Percentiles rank a stretch among this genome's conserved stretches.
Conservation (phyloP, 352 stramenopile species). For the Globisporangium ultimum region DNA sequence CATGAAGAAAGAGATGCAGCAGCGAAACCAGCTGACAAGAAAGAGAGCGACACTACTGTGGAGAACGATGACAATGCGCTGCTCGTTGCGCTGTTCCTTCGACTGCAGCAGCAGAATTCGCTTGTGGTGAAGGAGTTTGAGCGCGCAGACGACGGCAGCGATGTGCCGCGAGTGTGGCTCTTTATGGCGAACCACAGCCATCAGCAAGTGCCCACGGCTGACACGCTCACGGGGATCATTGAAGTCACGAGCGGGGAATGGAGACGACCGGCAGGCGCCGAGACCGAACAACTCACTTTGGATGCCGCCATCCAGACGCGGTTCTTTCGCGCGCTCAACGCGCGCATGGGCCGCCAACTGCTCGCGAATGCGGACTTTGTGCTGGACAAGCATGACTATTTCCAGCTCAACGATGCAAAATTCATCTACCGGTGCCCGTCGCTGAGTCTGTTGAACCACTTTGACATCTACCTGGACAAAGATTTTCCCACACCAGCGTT, state of each 20-base stretch:
- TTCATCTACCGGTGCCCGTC: slow-evolving; percentile 67
- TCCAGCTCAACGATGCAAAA: slow-evolving; percentile 49
- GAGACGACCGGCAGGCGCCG: neutral
- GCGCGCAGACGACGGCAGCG: neutral
- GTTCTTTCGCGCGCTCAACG: slow-evolving; percentile 42
- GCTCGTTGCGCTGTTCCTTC: slow-evolving; percentile 19
- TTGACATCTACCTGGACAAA: slow-evolving; percentile 67
- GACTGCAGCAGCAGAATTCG: slow-evolving; percentile 37
- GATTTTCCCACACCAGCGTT: slow-evolving; percentile 36
- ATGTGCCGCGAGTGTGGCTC: slow-evolving; percentile 34
- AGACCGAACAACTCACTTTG: slow-evolving; percentile 1
- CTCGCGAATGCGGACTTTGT: slow-evolving; percentile 43
- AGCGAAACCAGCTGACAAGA: no score
- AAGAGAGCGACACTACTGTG: no score
- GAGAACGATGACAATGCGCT: slow-evolving; percentile 17
- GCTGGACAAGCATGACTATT: slow-evolving; percentile 21
- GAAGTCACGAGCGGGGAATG: slow-evolving; percentile 31
- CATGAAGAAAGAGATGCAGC: no score
- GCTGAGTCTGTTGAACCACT: slow-evolving; percentile 48
- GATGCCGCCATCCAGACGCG: slow-evolving; percentile 19
- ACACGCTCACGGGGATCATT: slow-evolving; percentile 17
- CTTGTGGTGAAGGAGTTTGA: slow-evolving; percentile 23
- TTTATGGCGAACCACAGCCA: slow-evolving; percentile 45
- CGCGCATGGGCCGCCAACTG: slow-evolving; percentile 25
- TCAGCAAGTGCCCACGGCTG: slow-evolving; percentile 18